These are phyloP conservation scores for Carnegiea gigantea DNA, from an alignment of 179 eudicot species.

Conservation along the genomic window DNA sequence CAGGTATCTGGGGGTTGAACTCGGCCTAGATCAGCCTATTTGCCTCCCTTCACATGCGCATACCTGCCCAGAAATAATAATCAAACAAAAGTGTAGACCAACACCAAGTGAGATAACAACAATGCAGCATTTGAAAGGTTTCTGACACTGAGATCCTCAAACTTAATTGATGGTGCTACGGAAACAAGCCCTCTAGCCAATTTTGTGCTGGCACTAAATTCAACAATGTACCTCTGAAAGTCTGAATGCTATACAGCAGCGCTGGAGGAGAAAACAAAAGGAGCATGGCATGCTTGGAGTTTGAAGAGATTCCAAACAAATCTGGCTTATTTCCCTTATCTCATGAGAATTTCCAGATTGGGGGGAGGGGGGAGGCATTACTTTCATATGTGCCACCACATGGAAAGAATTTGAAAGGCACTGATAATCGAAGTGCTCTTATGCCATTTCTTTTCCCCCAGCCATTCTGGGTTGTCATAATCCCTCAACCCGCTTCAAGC, in stretches of 20 bases:
- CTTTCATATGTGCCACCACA: background rate
- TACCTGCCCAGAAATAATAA: background rate
- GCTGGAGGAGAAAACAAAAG: background rate
- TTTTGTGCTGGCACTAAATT: too few relatives aligned
- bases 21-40: background rate
- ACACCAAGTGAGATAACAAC: too few relatives aligned
- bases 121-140: too few relatives aligned
- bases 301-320: background rate
- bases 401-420: background rate
- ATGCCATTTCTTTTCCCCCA: background rate
- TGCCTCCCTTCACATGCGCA: background rate
- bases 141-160: too few relatives aligned
- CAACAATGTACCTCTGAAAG: too few relatives aligned
- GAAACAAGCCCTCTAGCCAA: too few relatives aligned
- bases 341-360: background rate
- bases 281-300: background rate
- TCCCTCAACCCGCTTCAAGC: background rate
- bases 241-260: too few relatives aligned
- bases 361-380: background rate
- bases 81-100: too few relatives aligned
- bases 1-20: background rate
- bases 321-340: background rate
- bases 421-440: background rate
- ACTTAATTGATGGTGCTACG: too few relatives aligned
- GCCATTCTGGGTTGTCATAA: background rate